Percentiles rank a stretch among this genome's conserved stretches.
Evolutionary conservation across 305 asterid genomes (phyloP).

Genomic region (Rubia peregrina): DNA sequence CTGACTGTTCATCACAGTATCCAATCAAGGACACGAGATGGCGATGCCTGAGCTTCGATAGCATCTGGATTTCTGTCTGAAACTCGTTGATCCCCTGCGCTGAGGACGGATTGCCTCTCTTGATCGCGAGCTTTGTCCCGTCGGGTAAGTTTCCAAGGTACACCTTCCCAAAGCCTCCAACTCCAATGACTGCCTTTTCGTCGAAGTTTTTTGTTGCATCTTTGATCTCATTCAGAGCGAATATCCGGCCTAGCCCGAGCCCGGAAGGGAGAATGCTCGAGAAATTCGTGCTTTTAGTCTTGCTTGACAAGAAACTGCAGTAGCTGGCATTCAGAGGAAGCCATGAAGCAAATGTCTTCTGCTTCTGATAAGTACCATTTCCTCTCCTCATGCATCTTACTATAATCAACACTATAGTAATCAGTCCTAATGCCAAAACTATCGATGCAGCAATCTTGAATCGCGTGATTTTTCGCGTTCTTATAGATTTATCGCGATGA

Average conservation of each 20-base stretch:
- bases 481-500: constrained; percentile 16
- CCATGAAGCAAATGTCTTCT: constrained; percentile 81
- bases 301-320: constrained; percentile 66
- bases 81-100: constrained; percentile 90
- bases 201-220: constrained; percentile 73
- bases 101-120: constrained; percentile 78
- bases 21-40: constrained; percentile 92
- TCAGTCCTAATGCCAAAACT: constrained; percentile 39
- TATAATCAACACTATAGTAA: constrained; percentile 29
- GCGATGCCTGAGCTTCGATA: constrained; percentile 75
- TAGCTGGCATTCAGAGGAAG: constrained; percentile 61
- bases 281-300: constrained; percentile 46
- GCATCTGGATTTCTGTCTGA: constrained; percentile 68
- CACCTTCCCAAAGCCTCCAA: constrained; percentile 91
- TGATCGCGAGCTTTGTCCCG: constrained; percentile 70
- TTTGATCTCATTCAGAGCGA: constrained; percentile 52
- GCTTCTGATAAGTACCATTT: constrained; percentile 34
- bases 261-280: constrained; percentile 50
- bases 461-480: constrained; percentile 20
- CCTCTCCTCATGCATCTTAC: constrained; percentile 27
- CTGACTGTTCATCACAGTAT: constrained; percentile 78
- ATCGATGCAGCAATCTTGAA: constrained; percentile 43
- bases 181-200: constrained; percentile 60
- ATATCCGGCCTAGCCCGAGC: constrained; percentile 50
- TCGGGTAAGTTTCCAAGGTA: constrained; percentile 52